These are phyloP conservation scores for Biancaea sappan DNA, from an alignment of 306 rosid genomes.

Conservation along the genomic window DNA sequence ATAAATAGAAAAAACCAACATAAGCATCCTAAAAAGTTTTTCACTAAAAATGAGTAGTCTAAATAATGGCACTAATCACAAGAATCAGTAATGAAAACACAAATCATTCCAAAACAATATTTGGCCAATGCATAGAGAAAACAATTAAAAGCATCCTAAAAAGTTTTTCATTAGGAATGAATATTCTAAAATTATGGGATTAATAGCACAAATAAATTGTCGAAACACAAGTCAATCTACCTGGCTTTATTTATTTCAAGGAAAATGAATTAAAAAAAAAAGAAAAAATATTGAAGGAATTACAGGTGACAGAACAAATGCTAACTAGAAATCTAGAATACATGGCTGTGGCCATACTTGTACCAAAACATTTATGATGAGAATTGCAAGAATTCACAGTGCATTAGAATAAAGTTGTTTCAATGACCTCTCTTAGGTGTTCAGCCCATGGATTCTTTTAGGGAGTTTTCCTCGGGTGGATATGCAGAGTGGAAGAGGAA, in stretches of 20 bases:
- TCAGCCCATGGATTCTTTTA: not conserved
- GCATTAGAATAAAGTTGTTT: not conserved
- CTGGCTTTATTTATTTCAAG: not conserved
- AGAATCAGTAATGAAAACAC: not conserved
- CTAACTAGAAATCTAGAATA: constrained; percentile 6
- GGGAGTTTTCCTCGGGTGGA: not conserved
- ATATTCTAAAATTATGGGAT: constrained; percentile 11
- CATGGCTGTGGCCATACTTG: constrained; percentile 7
- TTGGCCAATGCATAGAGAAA: not conserved
- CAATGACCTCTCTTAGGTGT: not conserved
- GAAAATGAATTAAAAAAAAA: too few relatives aligned
- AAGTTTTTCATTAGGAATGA: constrained; percentile 3
- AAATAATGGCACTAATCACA: not conserved
- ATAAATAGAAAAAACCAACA: not conserved
- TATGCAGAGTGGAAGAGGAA: not conserved
- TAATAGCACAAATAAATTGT: constrained; percentile 16
- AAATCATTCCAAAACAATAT: not conserved
- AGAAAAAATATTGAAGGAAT: too few relatives aligned
- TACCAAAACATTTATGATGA: constrained; percentile 1
- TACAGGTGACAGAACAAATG: constrained; percentile 14
- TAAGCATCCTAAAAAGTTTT: not conserved
- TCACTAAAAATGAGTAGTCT: not conserved
- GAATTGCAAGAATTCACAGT: constrained; percentile 20
- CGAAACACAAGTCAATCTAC: not conserved
- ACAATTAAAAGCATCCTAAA: constrained; percentile 20